Percentiles rank a stretch among this genome's conserved stretches.
phyloP scores from a whole-genome alignment of 495 filamentous ascomycete species.

The Penicillium salamii region DNA sequence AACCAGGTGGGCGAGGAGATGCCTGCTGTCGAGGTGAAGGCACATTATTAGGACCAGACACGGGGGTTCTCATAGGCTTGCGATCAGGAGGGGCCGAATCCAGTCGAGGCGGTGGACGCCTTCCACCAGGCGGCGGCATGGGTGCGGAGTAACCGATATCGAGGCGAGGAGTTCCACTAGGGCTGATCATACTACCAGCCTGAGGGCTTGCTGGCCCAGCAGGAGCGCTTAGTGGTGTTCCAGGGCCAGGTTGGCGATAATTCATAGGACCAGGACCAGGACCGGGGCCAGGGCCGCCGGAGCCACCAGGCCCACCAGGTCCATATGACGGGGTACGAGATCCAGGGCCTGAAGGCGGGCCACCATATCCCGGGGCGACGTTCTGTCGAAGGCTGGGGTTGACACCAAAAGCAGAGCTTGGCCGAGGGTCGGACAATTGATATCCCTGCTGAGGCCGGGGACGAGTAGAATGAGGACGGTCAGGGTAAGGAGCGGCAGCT shows the following conservation, averaged over 20 bases:
- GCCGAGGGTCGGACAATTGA: conserved; percentile 47
- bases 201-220: conserved; percentile 30
- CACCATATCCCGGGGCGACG: conserved; percentile 26
- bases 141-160: conserved; percentile 57
- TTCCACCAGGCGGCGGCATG: conserved; percentile 38
- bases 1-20: conserved; percentile 30
- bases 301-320: conserved; percentile 20
- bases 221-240: conserved; percentile 27
- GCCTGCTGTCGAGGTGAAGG: conserved; percentile 25
- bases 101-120: conserved; percentile 33
- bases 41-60: conserved; percentile 19
- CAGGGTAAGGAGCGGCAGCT: conserved; percentile 38
- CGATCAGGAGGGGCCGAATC: conserved; percentile 35
- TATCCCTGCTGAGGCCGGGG: conserved; percentile 60
- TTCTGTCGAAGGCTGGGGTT: conserved; percentile 51
- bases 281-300: too few relatives aligned
- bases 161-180: conserved; percentile 37
- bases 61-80: conserved; percentile 33
- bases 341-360: conserved; percentile 14
- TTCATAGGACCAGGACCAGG: conserved; percentile 30
- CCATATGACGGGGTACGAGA: conserved; percentile 35
- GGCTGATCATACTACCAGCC: conserved; percentile 19
- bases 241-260: conserved; percentile 39
- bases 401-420: conserved; percentile 67
- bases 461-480: conserved; percentile 37